Base-by-base conservation (phyloP, 768 basidiomycete genomes). In the Tulasnella sp. region DNA sequence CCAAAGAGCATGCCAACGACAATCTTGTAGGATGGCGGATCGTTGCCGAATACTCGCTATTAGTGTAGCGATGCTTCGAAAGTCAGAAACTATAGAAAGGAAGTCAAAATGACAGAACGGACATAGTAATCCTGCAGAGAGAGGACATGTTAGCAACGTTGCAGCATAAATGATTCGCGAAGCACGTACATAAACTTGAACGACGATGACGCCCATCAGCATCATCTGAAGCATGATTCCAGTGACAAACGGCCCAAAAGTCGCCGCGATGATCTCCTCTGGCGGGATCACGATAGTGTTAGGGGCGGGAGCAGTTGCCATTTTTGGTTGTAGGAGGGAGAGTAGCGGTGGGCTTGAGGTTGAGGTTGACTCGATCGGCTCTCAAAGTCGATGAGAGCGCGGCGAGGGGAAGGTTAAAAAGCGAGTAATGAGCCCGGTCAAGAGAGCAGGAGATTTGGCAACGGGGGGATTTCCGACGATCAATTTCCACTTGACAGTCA, bases 161-260 rank as follows among this genome's bases (percentile, higher is more conserved):
- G n/a, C 9, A 5, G 32, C n/a, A 11, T 7, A 24, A 41, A 3
- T 15, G 1, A 34, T 15, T 11, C 21, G 43, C n/a, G 23, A 27
- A 30, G 29, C 11, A 47, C 42, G 34, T 15, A 58, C 56, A 51
- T 59, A 59, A 24, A 41, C 34, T 42, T 59, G 58, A 19, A 51
- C 45, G 15, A 48, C 34, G 9, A 59, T 34, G 45, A 59, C 58
- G 9, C 58, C 58, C 58, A 59, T 59, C 30, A 59, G 32, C 11
- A 59, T 26, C 58, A 38, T 30, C 58, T 59, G 58, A 29, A 59
- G n/a, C 58, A 59, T 59, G n/a, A 59, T 59, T n/a, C 58, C 58
- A 2, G 58, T 59, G 17, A 59, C 48, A 30, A 49, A 59, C 21
- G 58, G 58, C n/a, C 58, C 58, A 27, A 59, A 48, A 2, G 58